Base-by-base conservation (phyloP, 768 basidiomycete genomes). In the Inosperma sp. region DNA sequence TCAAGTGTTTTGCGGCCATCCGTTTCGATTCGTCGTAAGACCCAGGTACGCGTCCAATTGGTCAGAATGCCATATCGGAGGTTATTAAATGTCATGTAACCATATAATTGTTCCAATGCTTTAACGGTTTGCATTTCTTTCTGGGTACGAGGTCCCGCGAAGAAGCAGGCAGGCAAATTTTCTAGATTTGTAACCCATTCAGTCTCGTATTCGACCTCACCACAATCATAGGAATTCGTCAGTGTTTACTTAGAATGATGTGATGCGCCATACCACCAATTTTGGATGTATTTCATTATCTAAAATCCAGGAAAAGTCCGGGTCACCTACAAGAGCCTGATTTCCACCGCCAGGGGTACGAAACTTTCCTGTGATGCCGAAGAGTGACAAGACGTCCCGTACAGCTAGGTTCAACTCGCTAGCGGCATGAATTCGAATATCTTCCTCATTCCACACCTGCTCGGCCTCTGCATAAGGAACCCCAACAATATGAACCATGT, bases 61-160 rank as follows among this genome's bases (percentile, higher is more conserved):
- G 52, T 54, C 37, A 56, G 52, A 52, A 56, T 54, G 17, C 55
- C 55, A 36, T 49, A 56, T 10, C 40, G 53, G 13, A 49, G 51
- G 30, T 57, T 37, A 39, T 55, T 58, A 26, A 56, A 58, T 13
- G 56, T 52, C 54, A 57, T 55, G 13, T 57, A 57, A 7, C 56
- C 56, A 25, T 57, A 58, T 12, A 49, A 48, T 33, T 58, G 56
- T 56, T 58, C 26, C 4, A 53, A 14, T 21, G 54, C 49, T 1
- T 56, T 10, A n/a, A 55, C 23, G 10, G 56, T 34, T 26, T 56
- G 51, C 44, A 16, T 39, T 2, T 45, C 44, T 21, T 45, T 31
- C 25, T 22, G 30, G 21, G 29, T 33, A 33, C 44, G 39, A 44
- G 47, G 27, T 19, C 26, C 29, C 12, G 8, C 25, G 14, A 43